Evolutionary conservation across 352 stramenopile genomes (phyloP).

Genomic region (Globisporangium polare): DNA sequence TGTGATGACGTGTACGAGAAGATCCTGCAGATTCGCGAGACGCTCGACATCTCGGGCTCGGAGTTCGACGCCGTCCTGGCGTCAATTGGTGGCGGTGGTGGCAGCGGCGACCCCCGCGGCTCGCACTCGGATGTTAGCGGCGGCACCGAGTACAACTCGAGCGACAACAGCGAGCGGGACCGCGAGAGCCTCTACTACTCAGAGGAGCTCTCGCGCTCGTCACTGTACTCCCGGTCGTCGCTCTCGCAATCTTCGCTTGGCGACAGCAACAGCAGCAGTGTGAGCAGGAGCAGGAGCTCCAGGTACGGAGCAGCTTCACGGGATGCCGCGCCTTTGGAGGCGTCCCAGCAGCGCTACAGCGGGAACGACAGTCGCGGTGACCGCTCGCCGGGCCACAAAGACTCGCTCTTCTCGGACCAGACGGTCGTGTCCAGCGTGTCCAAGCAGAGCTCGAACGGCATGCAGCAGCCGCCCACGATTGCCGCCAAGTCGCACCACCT

Average conservation of each 20-base stretch:
- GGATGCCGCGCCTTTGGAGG: neutral
- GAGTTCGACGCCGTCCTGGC: constrained; percentile 48
- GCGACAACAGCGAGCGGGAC: constrained; percentile 3
- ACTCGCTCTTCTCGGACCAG: constrained; percentile 17
- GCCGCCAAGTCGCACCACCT: constrained; percentile 3
- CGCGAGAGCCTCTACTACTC: constrained; percentile 5
- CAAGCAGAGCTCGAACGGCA: constrained; percentile 13
- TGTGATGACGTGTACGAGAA: constrained; percentile 47
- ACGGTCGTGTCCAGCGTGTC: constrained; percentile 15
- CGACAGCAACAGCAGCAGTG: neutral
- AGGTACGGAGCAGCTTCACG: constrained; percentile 4
- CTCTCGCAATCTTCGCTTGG: constrained; percentile 12
- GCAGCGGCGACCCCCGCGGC: neutral
- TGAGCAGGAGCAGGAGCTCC: neutral
- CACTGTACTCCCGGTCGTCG: constrained; percentile 9
- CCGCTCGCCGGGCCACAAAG: constrained; percentile 11
- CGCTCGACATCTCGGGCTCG: constrained; percentile 37
- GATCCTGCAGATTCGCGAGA: constrained; percentile 48
- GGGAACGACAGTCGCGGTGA: neutral
- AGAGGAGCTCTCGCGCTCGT: constrained; percentile 4
- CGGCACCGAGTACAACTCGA: constrained; percentile 11
- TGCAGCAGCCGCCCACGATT: constrained; percentile 7
- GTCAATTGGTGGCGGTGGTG: constrained; percentile 18
- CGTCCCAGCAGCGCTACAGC: neutral
- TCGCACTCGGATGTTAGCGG: neutral